phyloP scores from a whole-genome alignment of 2,329 filamentous ascomycete species.

The Aphanocladium album region DNA sequence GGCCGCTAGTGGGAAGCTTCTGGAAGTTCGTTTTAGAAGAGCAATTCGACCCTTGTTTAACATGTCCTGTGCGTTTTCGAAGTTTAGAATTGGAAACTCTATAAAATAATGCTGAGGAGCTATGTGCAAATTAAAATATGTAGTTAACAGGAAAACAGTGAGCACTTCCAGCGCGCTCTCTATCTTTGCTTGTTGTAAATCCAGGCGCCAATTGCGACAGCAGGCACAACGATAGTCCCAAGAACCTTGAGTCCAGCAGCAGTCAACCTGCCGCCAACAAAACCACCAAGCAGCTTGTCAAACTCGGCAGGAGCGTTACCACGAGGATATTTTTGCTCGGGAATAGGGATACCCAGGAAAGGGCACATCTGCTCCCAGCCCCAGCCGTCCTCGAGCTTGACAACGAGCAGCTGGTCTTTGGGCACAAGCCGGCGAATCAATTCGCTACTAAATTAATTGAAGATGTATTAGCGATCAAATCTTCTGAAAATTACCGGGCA shows the following conservation, averaged over 20 bases:
- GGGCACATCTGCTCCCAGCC: conserved; percentile 33
- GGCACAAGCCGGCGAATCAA: conserved; percentile 23
- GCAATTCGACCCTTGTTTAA: background rate
- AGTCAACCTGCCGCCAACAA: background rate
- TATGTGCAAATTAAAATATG: background rate
- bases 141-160: no score
- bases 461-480: background rate
- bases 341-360: conserved; percentile 26
- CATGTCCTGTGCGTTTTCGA: background rate
- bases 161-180: background rate
- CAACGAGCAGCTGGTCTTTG: conserved; percentile 23
- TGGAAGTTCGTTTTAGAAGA: background rate
- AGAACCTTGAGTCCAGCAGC: background rate
- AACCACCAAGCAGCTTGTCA: conserved; percentile 14
- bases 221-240: background rate
- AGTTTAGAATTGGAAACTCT: background rate
- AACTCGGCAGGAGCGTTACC: conserved; percentile 26
- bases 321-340: conserved; percentile 24
- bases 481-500: background rate
- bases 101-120: background rate
- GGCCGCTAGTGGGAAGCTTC: conserved; percentile 2
- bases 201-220: conserved; percentile 1
- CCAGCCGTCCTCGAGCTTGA: conserved; percentile 30
- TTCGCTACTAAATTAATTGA: conserved; percentile 17
- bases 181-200: conserved; percentile 7